Evolutionary conservation across 2,329 filamentous ascomycete species (phyloP).

Genomic region (Ophiostoma australiae): DNA sequence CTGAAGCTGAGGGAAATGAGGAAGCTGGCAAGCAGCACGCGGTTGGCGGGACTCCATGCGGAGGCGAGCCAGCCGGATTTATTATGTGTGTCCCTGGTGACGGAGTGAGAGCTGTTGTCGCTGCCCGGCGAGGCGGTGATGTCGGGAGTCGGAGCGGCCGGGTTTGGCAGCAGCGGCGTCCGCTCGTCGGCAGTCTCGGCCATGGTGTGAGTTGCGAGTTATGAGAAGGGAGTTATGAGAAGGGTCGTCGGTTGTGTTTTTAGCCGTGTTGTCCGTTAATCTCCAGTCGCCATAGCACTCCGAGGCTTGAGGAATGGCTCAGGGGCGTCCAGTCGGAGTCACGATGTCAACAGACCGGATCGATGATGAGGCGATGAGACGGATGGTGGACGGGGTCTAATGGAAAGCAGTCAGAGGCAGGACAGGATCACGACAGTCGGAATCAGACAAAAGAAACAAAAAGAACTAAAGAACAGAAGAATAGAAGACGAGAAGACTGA

Average conservation of each 20-base stretch:
- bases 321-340: neutral
- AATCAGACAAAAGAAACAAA: neutral
- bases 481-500: neutral
- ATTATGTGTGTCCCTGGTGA: neutral
- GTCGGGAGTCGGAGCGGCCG: neutral
- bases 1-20: slow-evolving; percentile 51
- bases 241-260: neutral
- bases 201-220: neutral
- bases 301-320: neutral
- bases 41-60: slow-evolving; percentile 34
- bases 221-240: no score
- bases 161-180: slow-evolving; percentile 24
- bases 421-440: neutral
- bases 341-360: slow-evolving; percentile 2
- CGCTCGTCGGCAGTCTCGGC: slow-evolving; percentile 21
- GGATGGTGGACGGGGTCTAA: neutral
- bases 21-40: slow-evolving; percentile 55
- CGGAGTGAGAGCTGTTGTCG: neutral
- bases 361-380: neutral
- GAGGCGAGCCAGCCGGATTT: slow-evolving; percentile 16
- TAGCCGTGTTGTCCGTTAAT: neutral
- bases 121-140: neutral
- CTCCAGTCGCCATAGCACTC: no score
- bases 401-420: neutral
- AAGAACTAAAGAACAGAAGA: neutral